Conservation (phyloP, 306 rosid genomes). For the Acacia acuminata region DNA sequence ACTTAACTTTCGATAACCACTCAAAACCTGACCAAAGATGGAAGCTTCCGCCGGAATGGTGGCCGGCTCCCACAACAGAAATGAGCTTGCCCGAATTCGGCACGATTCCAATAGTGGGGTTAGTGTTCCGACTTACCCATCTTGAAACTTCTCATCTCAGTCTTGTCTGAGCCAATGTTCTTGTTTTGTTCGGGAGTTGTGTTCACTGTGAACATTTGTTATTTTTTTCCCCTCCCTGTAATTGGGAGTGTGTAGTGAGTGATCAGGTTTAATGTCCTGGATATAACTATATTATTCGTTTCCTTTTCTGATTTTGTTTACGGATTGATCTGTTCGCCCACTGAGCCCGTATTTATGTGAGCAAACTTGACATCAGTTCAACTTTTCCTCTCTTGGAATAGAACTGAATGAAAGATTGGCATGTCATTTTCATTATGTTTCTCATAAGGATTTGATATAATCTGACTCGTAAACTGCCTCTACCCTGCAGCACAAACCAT, state of each 20-base stretch:
- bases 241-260: conserved; percentile 9
- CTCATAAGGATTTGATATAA: conserved; percentile 2
- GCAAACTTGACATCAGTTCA: conserved; percentile 28
- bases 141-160: not conserved
- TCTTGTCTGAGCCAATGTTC: not conserved
- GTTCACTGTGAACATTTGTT: too few species aligned
- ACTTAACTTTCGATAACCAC: not conserved
- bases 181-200: not conserved
- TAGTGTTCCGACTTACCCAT: conserved; percentile 31
- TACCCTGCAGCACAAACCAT: conserved; percentile 72
- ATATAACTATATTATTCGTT: not conserved
- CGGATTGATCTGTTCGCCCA: conserved; percentile 19
- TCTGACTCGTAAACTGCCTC: conserved; percentile 26
- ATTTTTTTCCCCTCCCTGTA: not conserved
- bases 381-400: conserved; percentile 16
- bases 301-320: not conserved
- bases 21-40: conserved; percentile 42
- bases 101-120: conserved; percentile 94
- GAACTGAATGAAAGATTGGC: conserved; percentile 13
- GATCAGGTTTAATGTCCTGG: conserved; percentile 4
- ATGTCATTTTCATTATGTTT: not conserved
- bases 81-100: conserved; percentile 93
- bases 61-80: conserved; percentile 92
- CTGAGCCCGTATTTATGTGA: not conserved
- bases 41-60: conserved; percentile 90